A percentile compares a stretch with the other conserved stretches of the same genome.
Conservation (phyloP, 805 yeast species). For the Barnettozyma wickerhamii region DNA sequence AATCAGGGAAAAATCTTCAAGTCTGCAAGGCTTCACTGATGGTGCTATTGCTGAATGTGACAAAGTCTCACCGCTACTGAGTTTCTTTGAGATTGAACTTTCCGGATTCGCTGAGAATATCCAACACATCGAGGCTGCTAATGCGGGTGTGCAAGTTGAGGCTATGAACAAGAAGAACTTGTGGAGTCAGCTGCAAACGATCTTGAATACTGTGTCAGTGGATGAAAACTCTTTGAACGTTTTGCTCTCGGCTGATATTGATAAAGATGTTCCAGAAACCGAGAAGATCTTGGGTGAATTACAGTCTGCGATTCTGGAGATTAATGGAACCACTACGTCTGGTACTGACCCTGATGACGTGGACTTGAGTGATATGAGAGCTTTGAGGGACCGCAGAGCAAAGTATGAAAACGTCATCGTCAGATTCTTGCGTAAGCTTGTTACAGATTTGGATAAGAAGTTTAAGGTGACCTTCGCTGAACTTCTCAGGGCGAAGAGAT, state of each 20-base stretch:
- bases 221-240: slow-evolving; percentile 48
- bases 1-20: slow-evolving; percentile 40
- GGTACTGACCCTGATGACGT: slow-evolving; percentile 29
- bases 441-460: slow-evolving; percentile 36
- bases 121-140: slow-evolving; percentile 63
- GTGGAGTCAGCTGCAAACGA: slow-evolving; percentile 62
- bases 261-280: slow-evolving; percentile 42
- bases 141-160: slow-evolving; percentile 79
- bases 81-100: slow-evolving; percentile 56
- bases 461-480: slow-evolving; percentile 36
- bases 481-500: slow-evolving; percentile 22
- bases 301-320: slow-evolving; percentile 61
- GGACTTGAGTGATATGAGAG: slow-evolving; percentile 59
- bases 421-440: slow-evolving; percentile 45
- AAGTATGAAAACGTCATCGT: slow-evolving; percentile 53
- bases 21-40: slow-evolving; percentile 38
- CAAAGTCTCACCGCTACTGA: slow-evolving; percentile 48
- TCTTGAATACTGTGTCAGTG: slow-evolving; percentile 66
- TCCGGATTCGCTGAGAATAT: slow-evolving; percentile 65
- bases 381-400: slow-evolving; percentile 60
- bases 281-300: slow-evolving; percentile 56
- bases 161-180: slow-evolving; percentile 76
- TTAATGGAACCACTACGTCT: slow-evolving; percentile 37
- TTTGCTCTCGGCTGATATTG: slow-evolving; percentile 45
- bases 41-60: slow-evolving; percentile 50